Conservation (phyloP, 495 filamentous ascomycete species). For the Pseudoneurospora amorphoporcata region DNA sequence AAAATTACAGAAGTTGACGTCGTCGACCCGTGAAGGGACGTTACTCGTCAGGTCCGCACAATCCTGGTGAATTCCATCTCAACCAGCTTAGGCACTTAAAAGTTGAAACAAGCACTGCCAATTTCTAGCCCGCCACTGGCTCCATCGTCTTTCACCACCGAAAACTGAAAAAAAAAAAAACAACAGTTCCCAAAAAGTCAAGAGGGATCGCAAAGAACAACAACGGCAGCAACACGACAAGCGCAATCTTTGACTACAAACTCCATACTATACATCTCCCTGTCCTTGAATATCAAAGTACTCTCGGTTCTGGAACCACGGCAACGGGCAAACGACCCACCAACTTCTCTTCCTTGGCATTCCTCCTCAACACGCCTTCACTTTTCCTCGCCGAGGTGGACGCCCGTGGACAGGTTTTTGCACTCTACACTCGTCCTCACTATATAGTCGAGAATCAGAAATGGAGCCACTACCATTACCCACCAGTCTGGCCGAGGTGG, state of each 20-base stretch:
- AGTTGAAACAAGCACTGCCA: neutral
- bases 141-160: neutral
- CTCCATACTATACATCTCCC: neutral
- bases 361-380: neutral
- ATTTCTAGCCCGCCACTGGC: neutral
- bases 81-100: too few species aligned
- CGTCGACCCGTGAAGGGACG: neutral
- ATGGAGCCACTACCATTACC: conserved; percentile 25
- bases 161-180: neutral
- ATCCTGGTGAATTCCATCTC: neutral
- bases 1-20: neutral
- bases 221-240: neutral
- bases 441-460: neutral
- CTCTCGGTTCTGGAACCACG: neutral
- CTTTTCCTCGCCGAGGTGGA: neutral
- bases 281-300: neutral
- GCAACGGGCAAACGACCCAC: neutral
- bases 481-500: conserved; percentile 31
- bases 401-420: neutral
- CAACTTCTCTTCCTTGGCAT: neutral
- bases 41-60: neutral
- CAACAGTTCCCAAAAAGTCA: neutral
- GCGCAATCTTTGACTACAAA: neutral
- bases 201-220: neutral
- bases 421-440: neutral